Percentiles rank a stretch among this genome's conserved stretches.
Conservation (phyloP, 2,329 filamentous ascomycete species). For the Chrysoporthe austroafricana region DNA sequence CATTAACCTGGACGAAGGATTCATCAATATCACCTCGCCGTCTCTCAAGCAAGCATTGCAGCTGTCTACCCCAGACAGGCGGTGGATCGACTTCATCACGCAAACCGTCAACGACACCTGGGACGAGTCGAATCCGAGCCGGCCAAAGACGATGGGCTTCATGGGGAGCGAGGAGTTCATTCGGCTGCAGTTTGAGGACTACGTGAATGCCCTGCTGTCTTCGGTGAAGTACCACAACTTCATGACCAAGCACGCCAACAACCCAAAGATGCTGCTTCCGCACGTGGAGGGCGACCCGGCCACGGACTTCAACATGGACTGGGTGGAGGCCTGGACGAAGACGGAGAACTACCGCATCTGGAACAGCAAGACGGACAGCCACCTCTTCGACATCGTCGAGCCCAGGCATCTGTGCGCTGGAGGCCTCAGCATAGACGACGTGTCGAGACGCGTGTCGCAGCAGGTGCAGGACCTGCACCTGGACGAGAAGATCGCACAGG, state of each 20-base stretch:
- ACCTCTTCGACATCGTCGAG: constrained; percentile 93
- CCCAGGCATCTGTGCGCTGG: constrained; percentile 93
- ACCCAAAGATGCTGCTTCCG: constrained; percentile 64
- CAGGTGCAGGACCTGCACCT: constrained; percentile 94
- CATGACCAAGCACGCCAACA: constrained; percentile 54
- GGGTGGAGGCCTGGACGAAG: constrained; percentile 82
- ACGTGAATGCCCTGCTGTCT: constrained; percentile 85
- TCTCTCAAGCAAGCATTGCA: constrained; percentile 75
- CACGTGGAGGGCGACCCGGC: constrained; percentile 83
- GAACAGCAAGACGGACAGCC: constrained; percentile 76
- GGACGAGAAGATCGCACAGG: constrained; percentile 84
- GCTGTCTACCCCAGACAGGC: constrained; percentile 83
- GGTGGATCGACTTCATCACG: constrained; percentile 96
- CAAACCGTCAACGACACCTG: constrained; percentile 95
- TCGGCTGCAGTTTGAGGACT: constrained; percentile 94
- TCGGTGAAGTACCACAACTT: constrained; percentile 87
- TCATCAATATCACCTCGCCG: constrained; percentile 80
- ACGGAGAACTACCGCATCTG: constrained; percentile 95
- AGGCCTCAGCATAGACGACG: constrained; percentile 89
- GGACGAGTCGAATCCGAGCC: constrained; percentile 86
- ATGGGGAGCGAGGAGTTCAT: constrained; percentile 97
- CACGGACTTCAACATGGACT: constrained; percentile 80
- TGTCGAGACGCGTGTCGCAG: constrained; percentile 85
- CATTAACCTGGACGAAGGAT: constrained; percentile 91
- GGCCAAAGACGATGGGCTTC: constrained; percentile 94